Base-by-base conservation (phyloP, 768 basidiomycete species). In the Ramaria rubella region DNA sequence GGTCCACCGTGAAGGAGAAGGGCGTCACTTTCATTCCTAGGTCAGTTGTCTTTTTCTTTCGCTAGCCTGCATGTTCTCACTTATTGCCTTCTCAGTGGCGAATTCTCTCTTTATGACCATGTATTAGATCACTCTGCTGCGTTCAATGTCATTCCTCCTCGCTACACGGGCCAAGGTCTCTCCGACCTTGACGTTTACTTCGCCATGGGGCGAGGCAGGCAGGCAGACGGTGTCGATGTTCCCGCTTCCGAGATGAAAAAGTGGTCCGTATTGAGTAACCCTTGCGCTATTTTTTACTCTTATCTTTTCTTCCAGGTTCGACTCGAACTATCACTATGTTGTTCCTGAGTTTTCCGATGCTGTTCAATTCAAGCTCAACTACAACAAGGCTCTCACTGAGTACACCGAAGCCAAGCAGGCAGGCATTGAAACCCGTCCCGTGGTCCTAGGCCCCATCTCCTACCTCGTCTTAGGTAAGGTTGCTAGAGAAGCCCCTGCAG, bases 171-270 rank as follows among this genome's bases (percentile, higher is more conserved):
- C 52, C 87, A 90, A 62, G 84, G 85, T 57, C 76, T 99, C 52
- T 90, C 91, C 27, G 79, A 83, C 61, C 85, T 98, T 62, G 95
- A 99, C 74, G 85, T 94, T 69, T 96, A 90, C 76, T 98, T 99
- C 66, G 96, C 96, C 65, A 94, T 98, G 90, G 96, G 95, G 53
- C 95, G 96, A 75, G 96, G 96, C 57, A 91, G 95, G 63, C 96
- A 99, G 75, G 80, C 87, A 40, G 90, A 83, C 61, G 87, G 85
- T 59, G 94, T 98, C 65, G 96, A 99, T 75, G 93, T 98, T 62
- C 92, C 91, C 49, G 93, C 94, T 48, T 92, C 83, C 61, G 94
- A 97, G 79, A 98, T 98, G 96, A 97, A 96, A 82, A 98, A 98
- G 75, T 99, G 96, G 95, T 91, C 85, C 76, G 29, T 34, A 38